Conservation (phyloP, 2,329 filamentous ascomycete genomes). For the Penicillium occitanis region DNA sequence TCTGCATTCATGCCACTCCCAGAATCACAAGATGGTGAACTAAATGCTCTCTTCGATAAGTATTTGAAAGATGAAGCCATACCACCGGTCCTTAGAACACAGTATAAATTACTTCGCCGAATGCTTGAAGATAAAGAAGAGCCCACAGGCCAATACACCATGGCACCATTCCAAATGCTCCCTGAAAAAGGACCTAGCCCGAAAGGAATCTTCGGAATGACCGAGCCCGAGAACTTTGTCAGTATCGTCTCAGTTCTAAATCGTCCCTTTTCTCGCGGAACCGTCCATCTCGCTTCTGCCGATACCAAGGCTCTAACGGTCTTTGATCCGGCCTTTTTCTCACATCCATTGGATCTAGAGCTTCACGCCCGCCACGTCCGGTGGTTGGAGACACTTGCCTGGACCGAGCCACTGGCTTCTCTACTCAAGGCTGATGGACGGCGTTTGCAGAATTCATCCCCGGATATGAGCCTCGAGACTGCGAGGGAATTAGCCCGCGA, state of each 20-base stretch:
- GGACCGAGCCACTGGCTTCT: not conserved
- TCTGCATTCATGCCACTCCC: conserved; percentile 15
- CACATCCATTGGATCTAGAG: conserved; percentile 47
- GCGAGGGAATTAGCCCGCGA: not conserved
- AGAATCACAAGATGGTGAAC: not conserved
- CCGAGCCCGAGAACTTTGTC: conserved; percentile 28
- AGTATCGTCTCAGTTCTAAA: conserved; percentile 31
- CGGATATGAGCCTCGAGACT: conserved; percentile 17
- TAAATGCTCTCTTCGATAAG: not conserved
- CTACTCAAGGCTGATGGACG: not conserved
- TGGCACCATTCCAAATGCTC: not conserved
- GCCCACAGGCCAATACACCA: not conserved
- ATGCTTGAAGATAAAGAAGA: not conserved
- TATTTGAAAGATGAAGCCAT: not conserved
- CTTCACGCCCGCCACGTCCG: not conserved
- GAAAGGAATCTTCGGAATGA: conserved; percentile 19
- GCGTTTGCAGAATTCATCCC: not conserved
- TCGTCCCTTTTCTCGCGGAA: conserved; percentile 34
- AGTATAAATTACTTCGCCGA: not conserved
- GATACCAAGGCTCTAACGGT: conserved; percentile 36
- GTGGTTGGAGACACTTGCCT: not conserved
- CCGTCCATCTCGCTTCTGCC: conserved; percentile 42
- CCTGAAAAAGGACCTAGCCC: not conserved
- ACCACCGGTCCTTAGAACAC: not conserved
- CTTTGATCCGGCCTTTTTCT: conserved; percentile 48